Evolutionary conservation across 2,329 filamentous ascomycete species (phyloP).

Genomic region (Aurifilum marmelostoma): DNA sequence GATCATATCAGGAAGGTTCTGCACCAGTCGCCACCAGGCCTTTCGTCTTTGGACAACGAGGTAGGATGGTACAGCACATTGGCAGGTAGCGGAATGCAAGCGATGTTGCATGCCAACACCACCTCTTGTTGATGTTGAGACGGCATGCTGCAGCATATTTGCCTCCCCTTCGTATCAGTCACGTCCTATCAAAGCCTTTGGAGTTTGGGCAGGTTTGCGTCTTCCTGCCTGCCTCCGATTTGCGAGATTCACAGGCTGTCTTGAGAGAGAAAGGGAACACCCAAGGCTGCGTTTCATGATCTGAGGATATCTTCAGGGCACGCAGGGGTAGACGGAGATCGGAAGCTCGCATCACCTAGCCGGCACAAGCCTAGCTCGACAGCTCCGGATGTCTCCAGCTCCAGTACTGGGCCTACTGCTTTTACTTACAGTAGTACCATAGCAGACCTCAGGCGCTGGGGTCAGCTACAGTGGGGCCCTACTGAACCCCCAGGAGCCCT

Average conservation of each 20-base stretch:
- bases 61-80: too few relatives aligned
- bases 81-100: background rate
- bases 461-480: background rate
- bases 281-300: background rate
- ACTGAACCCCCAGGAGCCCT: background rate
- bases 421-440: background rate
- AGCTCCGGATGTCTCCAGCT: background rate
- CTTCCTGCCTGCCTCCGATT: background rate
- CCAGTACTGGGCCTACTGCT: background rate
- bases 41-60: background rate
- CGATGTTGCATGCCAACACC: background rate
- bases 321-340: background rate
- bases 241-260: background rate
- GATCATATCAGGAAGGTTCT: background rate
- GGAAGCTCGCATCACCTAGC: background rate
- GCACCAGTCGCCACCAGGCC: background rate
- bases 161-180: too few relatives aligned
- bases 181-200: background rate
- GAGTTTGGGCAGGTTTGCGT: background rate
- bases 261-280: background rate
- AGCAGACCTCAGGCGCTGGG: background rate
- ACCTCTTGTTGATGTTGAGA: background rate
- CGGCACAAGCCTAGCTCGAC: constrained; percentile 8
- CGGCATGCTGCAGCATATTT: background rate
- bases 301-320: background rate